phyloP scores from a whole-genome alignment of 2,329 filamentous ascomycete genomes.

The Paracamarosporium sp. region DNA sequence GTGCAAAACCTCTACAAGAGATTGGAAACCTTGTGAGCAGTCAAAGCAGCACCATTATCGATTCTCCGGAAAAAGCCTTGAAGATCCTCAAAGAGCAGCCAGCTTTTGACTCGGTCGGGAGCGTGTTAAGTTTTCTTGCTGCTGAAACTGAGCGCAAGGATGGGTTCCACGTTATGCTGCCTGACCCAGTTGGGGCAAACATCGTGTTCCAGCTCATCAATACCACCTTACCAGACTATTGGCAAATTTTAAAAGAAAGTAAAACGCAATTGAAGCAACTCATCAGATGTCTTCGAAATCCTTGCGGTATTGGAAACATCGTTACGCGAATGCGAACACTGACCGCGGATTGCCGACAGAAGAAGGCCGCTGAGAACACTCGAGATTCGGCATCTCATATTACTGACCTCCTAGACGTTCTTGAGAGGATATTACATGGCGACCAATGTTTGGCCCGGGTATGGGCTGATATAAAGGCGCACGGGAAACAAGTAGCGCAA shows the following conservation, averaged over 20 bases:
- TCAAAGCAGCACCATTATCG: slow-evolving; percentile 16
- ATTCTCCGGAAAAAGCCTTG: slow-evolving; percentile 59
- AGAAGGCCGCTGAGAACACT: slow-evolving; percentile 38
- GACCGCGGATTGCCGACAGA: slow-evolving; percentile 49
- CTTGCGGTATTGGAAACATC: slow-evolving; percentile 80
- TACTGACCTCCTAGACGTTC: slow-evolving; percentile 51
- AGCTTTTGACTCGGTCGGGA: slow-evolving; percentile 62
- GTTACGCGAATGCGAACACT: slow-evolving; percentile 72
- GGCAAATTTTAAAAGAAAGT: slow-evolving; percentile 62
- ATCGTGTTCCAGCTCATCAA: slow-evolving; percentile 77
- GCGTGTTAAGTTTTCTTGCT: slow-evolving; percentile 61
- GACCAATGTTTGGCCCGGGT: slow-evolving; percentile 52
- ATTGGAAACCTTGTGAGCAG: slow-evolving; percentile 17
- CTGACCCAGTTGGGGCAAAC: slow-evolving; percentile 73
- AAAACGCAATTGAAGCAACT: slow-evolving; percentile 59
- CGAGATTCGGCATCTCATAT: slow-evolving; percentile 42
- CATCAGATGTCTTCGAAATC: slow-evolving; percentile 70
- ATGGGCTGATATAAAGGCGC: slow-evolving; percentile 51
- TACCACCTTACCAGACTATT: slow-evolving; percentile 82
- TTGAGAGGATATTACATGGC: slow-evolving; percentile 53
- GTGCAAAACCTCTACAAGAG: slow-evolving; percentile 22
- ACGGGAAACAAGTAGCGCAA: slow-evolving; percentile 52
- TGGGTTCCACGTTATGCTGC: slow-evolving; percentile 64
- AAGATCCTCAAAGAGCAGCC: slow-evolving; percentile 68
- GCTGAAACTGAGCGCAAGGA: slow-evolving; percentile 24